Percentiles rank a stretch among this genome's conserved stretches.
Evolutionary conservation across 805 yeast species (phyloP).

Genomic region (Debaryomyces maramus): DNA sequence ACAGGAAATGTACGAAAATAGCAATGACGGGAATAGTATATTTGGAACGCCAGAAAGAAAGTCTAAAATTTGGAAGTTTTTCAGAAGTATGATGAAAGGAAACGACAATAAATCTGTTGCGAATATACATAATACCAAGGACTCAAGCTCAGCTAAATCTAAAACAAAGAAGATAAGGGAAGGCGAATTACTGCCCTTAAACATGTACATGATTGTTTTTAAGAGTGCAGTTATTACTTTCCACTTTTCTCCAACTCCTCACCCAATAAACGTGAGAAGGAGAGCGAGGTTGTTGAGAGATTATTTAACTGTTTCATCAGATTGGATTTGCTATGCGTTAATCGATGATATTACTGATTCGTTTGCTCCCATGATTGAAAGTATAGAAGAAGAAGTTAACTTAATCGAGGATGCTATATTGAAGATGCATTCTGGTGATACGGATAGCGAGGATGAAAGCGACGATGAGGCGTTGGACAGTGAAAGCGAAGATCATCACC

Average conservation of each 20-base stretch:
- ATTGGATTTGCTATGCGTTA: slow-evolving; percentile 96
- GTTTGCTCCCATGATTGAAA: slow-evolving; percentile 93
- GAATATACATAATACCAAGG: slow-evolving; percentile 11
- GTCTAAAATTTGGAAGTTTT: slow-evolving; percentile 14
- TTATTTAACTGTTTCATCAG: slow-evolving; percentile 85
- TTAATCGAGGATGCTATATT: slow-evolving; percentile 91
- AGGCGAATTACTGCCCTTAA: slow-evolving; percentile 79
- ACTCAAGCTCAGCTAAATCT: slow-evolving; percentile 22
- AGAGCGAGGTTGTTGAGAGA: slow-evolving; percentile 86
- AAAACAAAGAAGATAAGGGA: slow-evolving; percentile 36
- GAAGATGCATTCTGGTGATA: slow-evolving; percentile 74
- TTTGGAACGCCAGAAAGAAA: slow-evolving; percentile 18
- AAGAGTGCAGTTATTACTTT: slow-evolving; percentile 88
- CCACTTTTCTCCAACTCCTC: slow-evolving; percentile 94
- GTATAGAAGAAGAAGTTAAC: slow-evolving; percentile 92
- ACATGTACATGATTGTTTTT: slow-evolving; percentile 91
- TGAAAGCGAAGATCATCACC: slow-evolving; percentile 9
- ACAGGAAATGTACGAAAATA: slow-evolving; percentile 34
- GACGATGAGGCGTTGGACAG: slow-evolving; percentile 32
- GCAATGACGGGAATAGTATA: slow-evolving; percentile 16
- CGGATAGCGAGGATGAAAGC: slow-evolving; percentile 43
- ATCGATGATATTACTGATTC: slow-evolving; percentile 98
- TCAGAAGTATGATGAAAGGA: slow-evolving; percentile 6
- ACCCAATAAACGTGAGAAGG: slow-evolving; percentile 92
- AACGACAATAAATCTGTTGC: slow-evolving; percentile 1